phyloP scores from a whole-genome alignment of 257 asterid species.

The Craterostigma plantagineum region DNA sequence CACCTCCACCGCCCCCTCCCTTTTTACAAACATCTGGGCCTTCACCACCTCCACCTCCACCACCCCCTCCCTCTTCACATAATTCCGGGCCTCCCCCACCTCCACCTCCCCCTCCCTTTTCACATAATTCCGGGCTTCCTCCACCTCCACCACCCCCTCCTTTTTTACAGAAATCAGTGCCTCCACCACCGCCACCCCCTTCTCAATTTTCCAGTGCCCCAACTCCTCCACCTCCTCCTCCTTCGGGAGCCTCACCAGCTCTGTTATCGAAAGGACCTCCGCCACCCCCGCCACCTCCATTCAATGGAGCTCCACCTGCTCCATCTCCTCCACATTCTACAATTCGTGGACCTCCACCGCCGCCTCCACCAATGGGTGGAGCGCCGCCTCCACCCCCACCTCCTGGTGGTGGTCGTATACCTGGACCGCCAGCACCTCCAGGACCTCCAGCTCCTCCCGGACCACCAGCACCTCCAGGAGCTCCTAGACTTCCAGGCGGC shows the following conservation, averaged over 20 bases:
- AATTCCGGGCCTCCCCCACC: slow-evolving; percentile 1
- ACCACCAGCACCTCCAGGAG: slow-evolving; percentile 19
- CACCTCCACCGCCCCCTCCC: too few species aligned
- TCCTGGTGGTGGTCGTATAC: slow-evolving; percentile 11
- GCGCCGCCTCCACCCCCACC: slow-evolving; percentile 17
- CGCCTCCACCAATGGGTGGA: neutral
- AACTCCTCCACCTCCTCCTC: neutral
- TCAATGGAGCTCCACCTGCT: slow-evolving; percentile 8
- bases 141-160: neutral
- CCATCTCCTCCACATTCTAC: slow-evolving; percentile 21
- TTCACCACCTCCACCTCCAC: neutral
- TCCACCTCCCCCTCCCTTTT: too few species aligned
- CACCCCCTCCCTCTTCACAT: slow-evolving; percentile 8
- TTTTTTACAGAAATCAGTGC: too few species aligned
- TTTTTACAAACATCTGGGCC: too few species aligned
- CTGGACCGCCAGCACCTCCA: slow-evolving; percentile 19
- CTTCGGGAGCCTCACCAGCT: neutral
- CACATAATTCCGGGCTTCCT: too few species aligned
- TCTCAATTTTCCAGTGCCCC: neutral
- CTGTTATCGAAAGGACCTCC: too few species aligned
- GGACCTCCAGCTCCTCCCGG: slow-evolving; percentile 20
- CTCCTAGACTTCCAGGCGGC: slow-evolving; percentile 19
- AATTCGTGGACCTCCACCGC: slow-evolving; percentile 7
- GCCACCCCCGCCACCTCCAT: slow-evolving; percentile 15
- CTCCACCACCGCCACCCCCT: slow-evolving; percentile 4